phyloP scores from a whole-genome alignment of 1,284 basidiomycete genomes.

The Hemileia vastatrix region DNA sequence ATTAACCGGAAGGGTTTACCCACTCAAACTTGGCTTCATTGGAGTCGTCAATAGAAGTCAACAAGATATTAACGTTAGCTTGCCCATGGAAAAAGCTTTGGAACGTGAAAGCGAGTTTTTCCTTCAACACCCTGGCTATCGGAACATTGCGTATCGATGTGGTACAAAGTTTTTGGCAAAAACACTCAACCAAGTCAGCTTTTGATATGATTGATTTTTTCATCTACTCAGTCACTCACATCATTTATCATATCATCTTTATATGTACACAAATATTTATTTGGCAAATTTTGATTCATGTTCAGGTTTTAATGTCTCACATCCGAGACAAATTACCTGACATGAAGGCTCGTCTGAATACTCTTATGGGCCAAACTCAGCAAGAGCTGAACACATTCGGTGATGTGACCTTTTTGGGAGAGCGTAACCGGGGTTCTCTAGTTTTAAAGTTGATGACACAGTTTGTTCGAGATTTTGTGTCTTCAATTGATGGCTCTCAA shows the following conservation, averaged over 20 bases:
- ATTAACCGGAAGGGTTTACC: slow-evolving; percentile 89
- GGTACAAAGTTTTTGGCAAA: slow-evolving; percentile 92
- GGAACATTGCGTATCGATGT: slow-evolving; percentile 93
- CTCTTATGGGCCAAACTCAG: slow-evolving; percentile 96
- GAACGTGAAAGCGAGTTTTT: slow-evolving; percentile 88
- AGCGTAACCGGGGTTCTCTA: slow-evolving; percentile 62
- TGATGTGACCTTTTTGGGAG: slow-evolving; percentile 83
- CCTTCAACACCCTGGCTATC: slow-evolving; percentile 74
- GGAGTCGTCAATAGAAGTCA: slow-evolving; percentile 95
- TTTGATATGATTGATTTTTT: not conserved
- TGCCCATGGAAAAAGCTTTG: slow-evolving; percentile 74
- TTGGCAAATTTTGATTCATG: slow-evolving; percentile 2
- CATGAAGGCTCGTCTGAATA: slow-evolving; percentile 98
- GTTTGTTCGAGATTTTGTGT: slow-evolving; percentile 93
- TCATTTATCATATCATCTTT: not conserved
- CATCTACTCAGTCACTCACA: not conserved
- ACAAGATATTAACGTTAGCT: slow-evolving; percentile 87
- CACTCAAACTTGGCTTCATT: slow-evolving; percentile 94
- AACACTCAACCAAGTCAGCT: slow-evolving; percentile 74
- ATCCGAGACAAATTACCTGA: slow-evolving; percentile 98
- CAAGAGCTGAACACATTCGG: slow-evolving; percentile 96
- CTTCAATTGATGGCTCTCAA: slow-evolving; percentile 96
- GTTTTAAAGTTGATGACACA: slow-evolving; percentile 94
- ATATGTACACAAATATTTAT: not conserved
- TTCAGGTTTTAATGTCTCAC: slow-evolving; percentile 85